A percentile compares a stretch with the other conserved stretches of the same genome.
Conservation (phyloP, 352 stramenopile species). For the Pythium biforme region DNA sequence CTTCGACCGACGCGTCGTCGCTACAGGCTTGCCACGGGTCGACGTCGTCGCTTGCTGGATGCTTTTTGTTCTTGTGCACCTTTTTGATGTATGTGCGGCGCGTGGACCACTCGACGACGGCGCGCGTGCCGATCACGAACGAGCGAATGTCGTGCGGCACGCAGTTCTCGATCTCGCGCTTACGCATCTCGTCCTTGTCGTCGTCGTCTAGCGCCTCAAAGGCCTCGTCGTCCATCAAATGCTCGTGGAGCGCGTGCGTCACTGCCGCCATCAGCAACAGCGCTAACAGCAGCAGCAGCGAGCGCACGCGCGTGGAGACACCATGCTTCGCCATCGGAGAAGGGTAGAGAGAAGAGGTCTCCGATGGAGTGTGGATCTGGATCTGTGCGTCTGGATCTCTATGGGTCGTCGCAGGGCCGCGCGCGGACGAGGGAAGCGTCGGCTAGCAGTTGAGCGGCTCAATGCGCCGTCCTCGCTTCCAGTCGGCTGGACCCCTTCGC, state of each 20-base stretch:
- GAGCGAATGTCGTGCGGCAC: constrained; percentile 79
- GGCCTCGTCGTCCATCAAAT: constrained; percentile 37
- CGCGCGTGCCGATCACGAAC: constrained; percentile 49
- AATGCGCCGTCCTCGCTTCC: not conserved
- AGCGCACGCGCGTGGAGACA: not conserved
- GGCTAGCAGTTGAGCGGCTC: not conserved
- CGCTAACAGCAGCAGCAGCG: constrained; percentile 9
- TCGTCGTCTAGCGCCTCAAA: constrained; percentile 47
- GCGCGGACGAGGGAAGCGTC: constrained; percentile 4
- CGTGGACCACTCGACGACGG: constrained; percentile 71
- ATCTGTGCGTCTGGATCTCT: no score
- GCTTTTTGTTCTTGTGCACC: constrained; percentile 46
- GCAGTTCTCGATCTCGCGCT: constrained; percentile 85
- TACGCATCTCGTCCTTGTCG: constrained; percentile 59
- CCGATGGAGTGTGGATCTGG: not conserved
- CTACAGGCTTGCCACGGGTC: constrained; percentile 71
- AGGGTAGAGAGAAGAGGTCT: not conserved
- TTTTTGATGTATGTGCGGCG: constrained; percentile 70
- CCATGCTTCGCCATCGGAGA: not conserved
- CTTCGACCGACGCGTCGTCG: constrained; percentile 58
- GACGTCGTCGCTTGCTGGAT: constrained; percentile 29
- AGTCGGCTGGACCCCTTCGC: not conserved
- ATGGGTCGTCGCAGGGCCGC: no score
- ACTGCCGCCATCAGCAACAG: constrained; percentile 11
- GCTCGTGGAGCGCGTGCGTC: constrained; percentile 28